These are phyloP conservation scores for Heliocybe sulcata DNA, from an alignment of 1,284 basidiomycete species.

Conservation along the genomic window DNA sequence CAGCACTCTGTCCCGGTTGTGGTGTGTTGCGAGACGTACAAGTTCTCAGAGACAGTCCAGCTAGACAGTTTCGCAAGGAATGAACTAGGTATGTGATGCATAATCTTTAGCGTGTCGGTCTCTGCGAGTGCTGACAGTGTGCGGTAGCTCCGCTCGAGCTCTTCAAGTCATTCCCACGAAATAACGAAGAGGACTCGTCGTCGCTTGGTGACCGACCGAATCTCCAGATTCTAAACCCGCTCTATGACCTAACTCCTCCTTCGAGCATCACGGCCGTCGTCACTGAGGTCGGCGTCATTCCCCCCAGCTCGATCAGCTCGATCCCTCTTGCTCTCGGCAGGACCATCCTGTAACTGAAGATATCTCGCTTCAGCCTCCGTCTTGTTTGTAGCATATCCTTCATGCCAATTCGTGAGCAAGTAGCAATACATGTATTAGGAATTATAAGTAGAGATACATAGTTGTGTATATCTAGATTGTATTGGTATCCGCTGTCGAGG, in stretches of 20 bases:
- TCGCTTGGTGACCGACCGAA: slow-evolving; percentile 30
- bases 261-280: slow-evolving; percentile 91
- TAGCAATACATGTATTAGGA: neutral
- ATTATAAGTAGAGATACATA: neutral
- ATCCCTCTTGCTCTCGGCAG: slow-evolving; percentile 70
- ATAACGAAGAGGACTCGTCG: neutral
- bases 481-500: no score
- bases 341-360: slow-evolving; percentile 28
- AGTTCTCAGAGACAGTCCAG: slow-evolving; percentile 91
- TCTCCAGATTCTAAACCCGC: slow-evolving; percentile 73
- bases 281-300: slow-evolving; percentile 90
- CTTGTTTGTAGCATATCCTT: neutral
- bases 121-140: neutral
- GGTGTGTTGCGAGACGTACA: slow-evolving; percentile 98
- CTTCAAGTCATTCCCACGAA: slow-evolving; percentile 25
- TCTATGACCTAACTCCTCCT: slow-evolving; percentile 91
- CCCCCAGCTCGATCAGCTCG: slow-evolving; percentile 78
- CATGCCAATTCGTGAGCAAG: neutral
- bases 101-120: neutral
- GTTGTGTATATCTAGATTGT: neutral
- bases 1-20: slow-evolving; percentile 88
- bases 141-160: slow-evolving; percentile 24
- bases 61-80: slow-evolving; percentile 96
- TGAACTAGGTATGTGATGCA: slow-evolving; percentile 67
- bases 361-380: no score